Conservation (phyloP, 306 rosid genomes). For the Cucurbita pepo region DNA sequence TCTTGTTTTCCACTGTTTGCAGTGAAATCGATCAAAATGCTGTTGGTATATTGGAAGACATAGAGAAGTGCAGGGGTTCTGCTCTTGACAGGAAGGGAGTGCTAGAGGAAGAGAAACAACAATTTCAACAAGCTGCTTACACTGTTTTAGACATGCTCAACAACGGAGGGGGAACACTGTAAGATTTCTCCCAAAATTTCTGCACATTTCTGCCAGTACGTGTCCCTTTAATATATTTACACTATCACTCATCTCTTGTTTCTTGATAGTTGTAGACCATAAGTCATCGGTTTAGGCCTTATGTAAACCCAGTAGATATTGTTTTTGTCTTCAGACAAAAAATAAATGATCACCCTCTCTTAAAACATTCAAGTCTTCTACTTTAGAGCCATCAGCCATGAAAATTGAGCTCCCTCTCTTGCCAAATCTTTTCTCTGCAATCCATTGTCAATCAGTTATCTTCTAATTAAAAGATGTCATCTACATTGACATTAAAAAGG, state of each 20-base stretch:
- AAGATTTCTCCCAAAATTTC: constrained; percentile 13
- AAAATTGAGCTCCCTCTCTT: constrained; percentile 48
- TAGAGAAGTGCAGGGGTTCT: constrained; percentile 50
- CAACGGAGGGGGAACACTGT: constrained; percentile 20
- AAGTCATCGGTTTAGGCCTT: background rate
- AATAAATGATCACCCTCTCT: constrained; percentile 60
- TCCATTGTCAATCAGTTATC: background rate
- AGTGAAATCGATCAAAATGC: constrained; percentile 62
- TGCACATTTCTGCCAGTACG: background rate
- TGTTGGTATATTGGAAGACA: constrained; percentile 36
- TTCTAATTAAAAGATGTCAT: background rate
- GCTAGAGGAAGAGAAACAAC: constrained; percentile 59
- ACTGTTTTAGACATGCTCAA: constrained; percentile 55
- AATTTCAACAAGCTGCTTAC: constrained; percentile 64
- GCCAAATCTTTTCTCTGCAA: constrained; percentile 58
- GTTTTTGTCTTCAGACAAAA: constrained; percentile 27
- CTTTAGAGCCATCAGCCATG: constrained; percentile 61
- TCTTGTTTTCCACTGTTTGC: background rate
- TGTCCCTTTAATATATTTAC: background rate
- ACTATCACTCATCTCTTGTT: background rate
- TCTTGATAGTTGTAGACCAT: background rate
- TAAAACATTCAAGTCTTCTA: constrained; percentile 47
- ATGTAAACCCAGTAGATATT: background rate
- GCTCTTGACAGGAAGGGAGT: constrained; percentile 44
- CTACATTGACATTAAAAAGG: background rate